Evolutionary conservation across 2,329 filamentous ascomycete genomes (phyloP).

Genomic region (Seiridium cupressi): DNA sequence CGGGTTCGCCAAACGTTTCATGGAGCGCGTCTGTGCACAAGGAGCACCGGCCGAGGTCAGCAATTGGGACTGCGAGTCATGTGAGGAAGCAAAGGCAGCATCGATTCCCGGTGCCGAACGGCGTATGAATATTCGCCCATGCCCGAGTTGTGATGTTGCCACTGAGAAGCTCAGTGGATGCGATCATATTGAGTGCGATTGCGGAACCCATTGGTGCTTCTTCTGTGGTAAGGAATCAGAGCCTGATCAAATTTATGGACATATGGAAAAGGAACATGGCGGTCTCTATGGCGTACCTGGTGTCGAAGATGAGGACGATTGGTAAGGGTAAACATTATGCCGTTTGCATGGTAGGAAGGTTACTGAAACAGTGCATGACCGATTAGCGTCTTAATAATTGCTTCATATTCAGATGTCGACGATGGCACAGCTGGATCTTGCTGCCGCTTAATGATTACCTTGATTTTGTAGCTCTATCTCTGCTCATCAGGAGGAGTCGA

Average conservation of each 20-base stretch:
- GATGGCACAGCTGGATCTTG: too few relatives aligned
- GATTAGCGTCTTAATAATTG: too few relatives aligned
- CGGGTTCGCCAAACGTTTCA: slow-evolving; percentile 36
- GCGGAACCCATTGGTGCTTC: slow-evolving; percentile 38
- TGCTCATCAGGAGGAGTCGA: too few relatives aligned
- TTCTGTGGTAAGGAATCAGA: slow-evolving; percentile 30
- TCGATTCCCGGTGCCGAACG: not conserved
- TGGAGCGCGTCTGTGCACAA: slow-evolving; percentile 41
- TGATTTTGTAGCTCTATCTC: too few relatives aligned
- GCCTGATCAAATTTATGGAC: not conserved
- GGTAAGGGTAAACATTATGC: too few relatives aligned
- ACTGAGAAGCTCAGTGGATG: slow-evolving; percentile 37
- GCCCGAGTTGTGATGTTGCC: slow-evolving; percentile 33
- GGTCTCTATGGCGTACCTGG: not conserved
- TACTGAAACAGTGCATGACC: too few relatives aligned
- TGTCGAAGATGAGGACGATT: not conserved
- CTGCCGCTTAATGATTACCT: too few relatives aligned
- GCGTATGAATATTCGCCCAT: slow-evolving; percentile 21
- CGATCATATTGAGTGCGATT: slow-evolving; percentile 36
- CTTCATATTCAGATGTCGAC: too few relatives aligned
- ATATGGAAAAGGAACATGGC: not conserved
- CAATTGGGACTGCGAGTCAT: slow-evolving; percentile 41
- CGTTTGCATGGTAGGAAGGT: too few relatives aligned
- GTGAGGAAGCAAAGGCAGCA: slow-evolving; percentile 17
- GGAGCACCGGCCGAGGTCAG: slow-evolving; percentile 34